Evolutionary conservation across 176 grass and related monocot species (phyloP), one percentile per base, ranked within the genome.

Genomic region (Oryza punctata): DNA sequence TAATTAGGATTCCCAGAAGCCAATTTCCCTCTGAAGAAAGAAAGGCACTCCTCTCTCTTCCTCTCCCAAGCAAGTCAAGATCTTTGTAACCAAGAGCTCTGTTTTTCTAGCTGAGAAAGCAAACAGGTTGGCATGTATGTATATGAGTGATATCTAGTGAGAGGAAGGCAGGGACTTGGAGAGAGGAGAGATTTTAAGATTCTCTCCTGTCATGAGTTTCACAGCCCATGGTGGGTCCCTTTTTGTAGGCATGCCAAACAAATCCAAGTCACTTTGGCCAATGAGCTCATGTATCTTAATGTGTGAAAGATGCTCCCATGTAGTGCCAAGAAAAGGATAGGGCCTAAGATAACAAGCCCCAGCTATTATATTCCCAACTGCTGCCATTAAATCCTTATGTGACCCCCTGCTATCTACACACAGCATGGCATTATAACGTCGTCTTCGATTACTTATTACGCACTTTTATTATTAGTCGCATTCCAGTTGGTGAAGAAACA

Each of bases 281-380:
- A 86, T 89, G 67, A 87, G 76, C 76, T 85, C 87, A 70, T 84
- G 77, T 78, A 84, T 89, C 80, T 83, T 80, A 69, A 72, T 52
- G 71, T 79, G 84, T 54, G 79, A 89, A 89, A 94, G 85, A 89
- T 89, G 74, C 86, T 80, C 73, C 81, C 81, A 85, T 72, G 54
- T 73, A 79, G 77, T 85, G 84, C 85, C 91, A 90, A 66, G 81
- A 83, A 76, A 90, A 83, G 69, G 91, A 93, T 81, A 93, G 81
- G 81, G 67, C 68, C 46, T 69, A 73, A 85, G 64, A 83, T 88
- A 94, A 78, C 77, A 28, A 79, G 87, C 63, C 78, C 81, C 84
- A 83, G 87, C 79, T 82, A 35, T 63, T 78, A 70, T 84, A 84
- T 81, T 65, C 70, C 64, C 59, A 63, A 47, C 82, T 83, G 6